phyloP scores from a whole-genome alignment of 2,329 filamentous ascomycete species.

The Colletotrichum sp. region DNA sequence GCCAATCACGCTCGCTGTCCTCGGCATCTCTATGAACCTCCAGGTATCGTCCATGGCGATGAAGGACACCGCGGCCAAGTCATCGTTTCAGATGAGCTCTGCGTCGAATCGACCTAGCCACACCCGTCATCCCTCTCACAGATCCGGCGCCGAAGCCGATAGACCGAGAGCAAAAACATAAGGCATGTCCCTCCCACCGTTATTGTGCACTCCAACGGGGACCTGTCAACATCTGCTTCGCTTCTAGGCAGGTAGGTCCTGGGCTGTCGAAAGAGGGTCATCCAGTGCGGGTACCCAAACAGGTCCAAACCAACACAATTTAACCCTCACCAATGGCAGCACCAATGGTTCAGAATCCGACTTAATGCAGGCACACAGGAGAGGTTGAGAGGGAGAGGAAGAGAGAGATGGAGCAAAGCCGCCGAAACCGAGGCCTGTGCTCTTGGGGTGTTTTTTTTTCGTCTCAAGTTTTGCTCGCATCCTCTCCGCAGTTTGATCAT shows the following conservation, averaged over 20 bases:
- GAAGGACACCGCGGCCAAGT: background rate
- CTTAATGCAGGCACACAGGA: background rate
- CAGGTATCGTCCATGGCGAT: background rate
- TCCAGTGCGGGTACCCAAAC: background rate
- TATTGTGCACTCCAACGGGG: background rate
- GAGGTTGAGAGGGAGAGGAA: background rate
- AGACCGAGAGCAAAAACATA: background rate
- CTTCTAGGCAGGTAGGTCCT: background rate
- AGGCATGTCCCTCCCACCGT: background rate
- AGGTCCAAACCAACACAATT: background rate
- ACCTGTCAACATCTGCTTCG: background rate
- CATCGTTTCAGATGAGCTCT: constrained; percentile 6
- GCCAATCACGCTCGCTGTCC: background rate
- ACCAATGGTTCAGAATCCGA: background rate
- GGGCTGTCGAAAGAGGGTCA: background rate
- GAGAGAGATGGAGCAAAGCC: background rate
- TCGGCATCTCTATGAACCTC: background rate
- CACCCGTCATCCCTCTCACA: background rate
- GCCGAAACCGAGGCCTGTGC: constrained; percentile 1
- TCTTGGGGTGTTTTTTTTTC: background rate
- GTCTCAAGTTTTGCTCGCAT: constrained; percentile 5
- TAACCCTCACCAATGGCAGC: background rate
- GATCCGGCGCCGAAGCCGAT: background rate
- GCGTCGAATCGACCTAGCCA: background rate
- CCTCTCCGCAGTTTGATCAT: background rate